Base-by-base conservation (phyloP, 2,329 filamentous ascomycete genomes). In the Zalaria obscura region DNA sequence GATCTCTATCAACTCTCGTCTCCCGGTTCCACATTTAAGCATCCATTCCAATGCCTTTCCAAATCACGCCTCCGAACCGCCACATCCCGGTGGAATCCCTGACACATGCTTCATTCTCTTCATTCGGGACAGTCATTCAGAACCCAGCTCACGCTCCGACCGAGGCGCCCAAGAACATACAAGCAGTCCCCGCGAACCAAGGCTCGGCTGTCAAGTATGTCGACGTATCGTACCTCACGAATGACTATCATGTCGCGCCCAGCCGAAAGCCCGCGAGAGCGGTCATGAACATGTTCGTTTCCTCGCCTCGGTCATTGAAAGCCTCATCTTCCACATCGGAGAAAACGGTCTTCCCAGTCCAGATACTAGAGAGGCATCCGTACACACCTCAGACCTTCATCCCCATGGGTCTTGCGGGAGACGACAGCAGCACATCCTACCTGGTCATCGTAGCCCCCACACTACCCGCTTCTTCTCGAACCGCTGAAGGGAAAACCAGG, bases 341-440 rank as follows among this genome's bases (percentile, higher is more conserved):
- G 9, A 47, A 50, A 8, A 49, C 56, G 34, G 46, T 72, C 3
- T 83, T 94, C 56, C 67, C 73, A 36, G 72, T 95, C 41, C 63
- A 64, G 18, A 75, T 94, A 43, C 74, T 96, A 27, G 91, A 98
- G 61, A 73, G 91, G 33, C 91, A 98, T 61, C 89, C 91, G 0
- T 96, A 79, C 62, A 96, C 91, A 1, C 84, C 84, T 1, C 91
- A 98, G 65, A 94, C 87, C 0, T 96, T 98, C 61, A 73, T 84
- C 35, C 91, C 91, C 0, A 66, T 95, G 39, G 74, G 75, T 31
- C 52, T 78, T 27, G 66, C 62, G 1, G 52, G 63, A 7, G 63
- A 64, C n/a, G 63, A 69, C 40, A 50, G 50, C 41, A 53, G 59
- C 40, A 67, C 68, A 7, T 63, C 68, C 25, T 95, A 89, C 59